Evolutionary conservation across 1,139 yeast species (phyloP).

Genomic region (Protomyces macrosporus): DNA sequence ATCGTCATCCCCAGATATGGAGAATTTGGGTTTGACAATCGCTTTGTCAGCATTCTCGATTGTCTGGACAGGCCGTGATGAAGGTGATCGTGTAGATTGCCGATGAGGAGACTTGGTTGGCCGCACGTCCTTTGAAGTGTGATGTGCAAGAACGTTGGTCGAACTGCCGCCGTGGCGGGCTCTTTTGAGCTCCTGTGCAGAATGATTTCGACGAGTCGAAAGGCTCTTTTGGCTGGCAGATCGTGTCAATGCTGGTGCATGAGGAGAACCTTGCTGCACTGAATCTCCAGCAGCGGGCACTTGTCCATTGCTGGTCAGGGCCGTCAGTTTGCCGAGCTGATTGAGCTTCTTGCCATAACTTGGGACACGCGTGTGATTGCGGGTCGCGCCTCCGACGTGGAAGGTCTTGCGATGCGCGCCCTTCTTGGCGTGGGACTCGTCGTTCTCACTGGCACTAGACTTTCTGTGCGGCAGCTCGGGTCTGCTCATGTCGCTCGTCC

Average conservation of each 20-base stretch:
- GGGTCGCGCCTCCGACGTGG: conserved; percentile 6
- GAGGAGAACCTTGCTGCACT: background rate
- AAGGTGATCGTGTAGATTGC: background rate
- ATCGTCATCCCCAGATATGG: conserved; percentile 15
- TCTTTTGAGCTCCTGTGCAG: conserved; percentile 5
- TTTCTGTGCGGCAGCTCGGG: conserved; percentile 15
- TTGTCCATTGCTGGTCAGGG: conserved; percentile 1
- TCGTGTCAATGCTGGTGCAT: background rate
- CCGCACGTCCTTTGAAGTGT: background rate
- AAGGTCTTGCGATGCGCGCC: conserved; percentile 19
- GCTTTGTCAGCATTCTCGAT: background rate
- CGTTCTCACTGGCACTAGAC: conserved; percentile 15
- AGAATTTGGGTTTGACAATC: conserved; percentile 1
- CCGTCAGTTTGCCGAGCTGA: conserved; percentile 22
- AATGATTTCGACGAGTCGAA: background rate
- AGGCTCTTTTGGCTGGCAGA: conserved; percentile 20
- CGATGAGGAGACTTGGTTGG: background rate
- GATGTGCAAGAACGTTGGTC: background rate
- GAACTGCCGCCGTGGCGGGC: conserved; percentile 7
- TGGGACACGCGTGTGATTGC: conserved; percentile 13
- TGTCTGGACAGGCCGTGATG: background rate
- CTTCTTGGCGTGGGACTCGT: conserved; percentile 1
- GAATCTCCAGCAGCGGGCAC: background rate
- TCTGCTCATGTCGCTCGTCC: background rate
- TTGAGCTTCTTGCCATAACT: conserved; percentile 25